A percentile compares a stretch with the other conserved stretches of the same genome.
Evolutionary conservation across 2,329 filamentous ascomycete genomes (phyloP).

Genomic region (Chrysosporium keratinophilum): DNA sequence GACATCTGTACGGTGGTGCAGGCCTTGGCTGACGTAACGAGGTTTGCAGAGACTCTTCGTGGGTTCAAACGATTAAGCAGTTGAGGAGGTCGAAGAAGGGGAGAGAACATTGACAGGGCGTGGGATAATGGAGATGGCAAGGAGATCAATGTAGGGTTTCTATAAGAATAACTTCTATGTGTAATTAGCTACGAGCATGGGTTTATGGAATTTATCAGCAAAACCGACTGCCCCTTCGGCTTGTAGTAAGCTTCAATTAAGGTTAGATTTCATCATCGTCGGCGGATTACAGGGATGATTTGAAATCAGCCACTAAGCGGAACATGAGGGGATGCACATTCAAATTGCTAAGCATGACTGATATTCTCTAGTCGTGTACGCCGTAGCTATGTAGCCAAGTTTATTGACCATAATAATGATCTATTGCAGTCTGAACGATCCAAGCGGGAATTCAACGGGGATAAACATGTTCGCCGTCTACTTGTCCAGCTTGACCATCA

Average conservation of each 20-base stretch:
- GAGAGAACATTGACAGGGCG: slow-evolving; percentile 4
- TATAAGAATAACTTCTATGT: not conserved
- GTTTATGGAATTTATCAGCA: too few relatives aligned
- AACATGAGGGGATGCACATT: not conserved
- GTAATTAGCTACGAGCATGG: too few relatives aligned
- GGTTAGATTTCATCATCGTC: not conserved
- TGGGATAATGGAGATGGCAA: not conserved
- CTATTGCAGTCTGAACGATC: not conserved
- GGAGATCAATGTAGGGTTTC: not conserved
- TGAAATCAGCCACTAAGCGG: slow-evolving; percentile 3
- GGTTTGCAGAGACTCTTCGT: not conserved
- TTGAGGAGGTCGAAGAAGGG: slow-evolving; percentile 7
- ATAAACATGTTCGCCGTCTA: not conserved
- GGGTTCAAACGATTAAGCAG: not conserved
- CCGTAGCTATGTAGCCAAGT: not conserved
- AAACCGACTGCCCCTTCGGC: too few relatives aligned
- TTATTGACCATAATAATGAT: not conserved
- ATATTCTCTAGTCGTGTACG: not conserved
- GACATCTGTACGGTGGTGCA: slow-evolving; percentile 8
- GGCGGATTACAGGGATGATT: not conserved
- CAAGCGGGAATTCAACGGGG: not conserved
- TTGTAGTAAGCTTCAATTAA: not conserved
- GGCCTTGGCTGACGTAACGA: slow-evolving; percentile 15
- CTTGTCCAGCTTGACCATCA: slow-evolving; percentile 65
- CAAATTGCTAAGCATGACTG: slow-evolving; percentile 4